phyloP scores from a whole-genome alignment of 208 protist genomes.

The Kentomonas sorsogonicus region DNA sequence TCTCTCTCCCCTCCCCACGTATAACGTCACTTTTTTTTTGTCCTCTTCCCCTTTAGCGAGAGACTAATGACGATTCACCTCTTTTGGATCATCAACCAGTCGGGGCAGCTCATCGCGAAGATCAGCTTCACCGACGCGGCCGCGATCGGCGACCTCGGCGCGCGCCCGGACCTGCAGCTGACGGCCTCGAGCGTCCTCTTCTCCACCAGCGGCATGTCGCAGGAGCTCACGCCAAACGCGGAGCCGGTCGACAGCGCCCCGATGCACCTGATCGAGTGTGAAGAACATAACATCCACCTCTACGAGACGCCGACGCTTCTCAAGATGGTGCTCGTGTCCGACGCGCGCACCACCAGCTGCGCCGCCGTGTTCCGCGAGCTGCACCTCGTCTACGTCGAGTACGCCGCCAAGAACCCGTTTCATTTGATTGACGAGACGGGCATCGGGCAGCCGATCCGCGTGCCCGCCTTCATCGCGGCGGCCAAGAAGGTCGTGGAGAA shows the following conservation, averaged over 20 bases:
- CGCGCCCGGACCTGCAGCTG: slow-evolving; percentile 75
- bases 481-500: slow-evolving; percentile 45
- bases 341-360: slow-evolving; percentile 56
- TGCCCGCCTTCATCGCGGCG: slow-evolving; percentile 70
- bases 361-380: slow-evolving; percentile 54
- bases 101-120: slow-evolving; percentile 79
- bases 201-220: slow-evolving; percentile 80
- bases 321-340: slow-evolving; percentile 75
- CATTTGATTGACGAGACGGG: slow-evolving; percentile 79
- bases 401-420: slow-evolving; percentile 81
- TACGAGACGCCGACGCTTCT: slow-evolving; percentile 75
- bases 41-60: neutral
- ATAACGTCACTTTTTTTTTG: slow-evolving; percentile 7
- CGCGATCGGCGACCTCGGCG: slow-evolving; percentile 72
- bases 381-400: slow-evolving; percentile 65
- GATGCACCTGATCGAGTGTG: slow-evolving; percentile 78
- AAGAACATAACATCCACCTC: slow-evolving; percentile 84
- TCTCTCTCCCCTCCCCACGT: slow-evolving; percentile 2
- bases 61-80: slow-evolving; percentile 69
- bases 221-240: slow-evolving; percentile 77
- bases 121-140: slow-evolving; percentile 57
- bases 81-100: slow-evolving; percentile 83
- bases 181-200: slow-evolving; percentile 82
- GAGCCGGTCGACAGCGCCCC: slow-evolving; percentile 74
- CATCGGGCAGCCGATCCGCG: slow-evolving; percentile 81